Evolutionary conservation across 345 rosid species (phyloP).

Genomic region (Luvunga scandens): DNA sequence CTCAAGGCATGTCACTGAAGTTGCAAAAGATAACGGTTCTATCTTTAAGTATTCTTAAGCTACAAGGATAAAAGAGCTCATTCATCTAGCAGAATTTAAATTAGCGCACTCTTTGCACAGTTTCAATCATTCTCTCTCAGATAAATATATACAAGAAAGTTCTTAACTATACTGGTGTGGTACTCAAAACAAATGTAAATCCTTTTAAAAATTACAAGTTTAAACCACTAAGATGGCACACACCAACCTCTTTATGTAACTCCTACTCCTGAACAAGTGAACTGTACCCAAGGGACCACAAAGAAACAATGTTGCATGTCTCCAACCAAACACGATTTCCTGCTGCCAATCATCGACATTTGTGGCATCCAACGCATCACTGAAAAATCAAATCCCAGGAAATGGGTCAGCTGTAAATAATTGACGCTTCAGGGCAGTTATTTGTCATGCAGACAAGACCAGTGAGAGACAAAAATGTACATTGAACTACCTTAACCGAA

Average conservation of each 20-base stretch:
- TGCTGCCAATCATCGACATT: neutral
- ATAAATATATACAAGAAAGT: neutral
- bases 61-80: neutral
- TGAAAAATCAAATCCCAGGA: slow-evolving; percentile 5
- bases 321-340: neutral
- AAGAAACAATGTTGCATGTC: neutral
- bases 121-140: neutral
- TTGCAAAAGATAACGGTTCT: too few species aligned
- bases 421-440: neutral
- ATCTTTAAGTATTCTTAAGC: neutral
- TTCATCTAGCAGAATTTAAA: neutral
- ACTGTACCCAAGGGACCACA: neutral
- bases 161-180: neutral
- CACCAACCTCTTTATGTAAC: neutral
- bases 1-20: neutral
- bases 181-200: neutral
- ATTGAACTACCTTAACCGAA: neutral
- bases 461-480: neutral
- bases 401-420: neutral
- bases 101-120: neutral
- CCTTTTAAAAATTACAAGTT: neutral
- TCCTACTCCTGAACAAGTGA: neutral
- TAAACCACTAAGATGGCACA: neutral
- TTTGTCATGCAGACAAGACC: neutral
- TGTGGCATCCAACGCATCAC: neutral